Conservation (phyloP, 306 rosid genomes). For the Hylodesmum podocarpum region DNA sequence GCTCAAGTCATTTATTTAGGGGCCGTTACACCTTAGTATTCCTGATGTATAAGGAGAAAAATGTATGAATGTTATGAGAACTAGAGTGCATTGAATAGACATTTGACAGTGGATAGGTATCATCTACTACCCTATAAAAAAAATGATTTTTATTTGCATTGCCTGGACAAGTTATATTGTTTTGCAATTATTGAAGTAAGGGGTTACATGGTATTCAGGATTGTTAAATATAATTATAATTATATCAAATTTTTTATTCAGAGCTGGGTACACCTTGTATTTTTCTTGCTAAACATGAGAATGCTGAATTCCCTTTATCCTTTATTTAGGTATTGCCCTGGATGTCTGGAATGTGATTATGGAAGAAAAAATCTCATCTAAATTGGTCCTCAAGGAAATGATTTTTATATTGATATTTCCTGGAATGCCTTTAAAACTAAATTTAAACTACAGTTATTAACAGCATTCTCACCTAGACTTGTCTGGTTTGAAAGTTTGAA, state of each 20-base stretch:
- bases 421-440: conserved; percentile 15
- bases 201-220: conserved; percentile 1
- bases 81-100: conserved; percentile 4
- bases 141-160: not conserved
- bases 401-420: conserved; percentile 7
- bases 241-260: not conserved
- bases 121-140: not conserved
- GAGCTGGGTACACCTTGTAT: not conserved
- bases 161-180: not conserved
- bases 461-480: not conserved
- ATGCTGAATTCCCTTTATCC: conserved; percentile 9
- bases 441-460: conserved; percentile 3
- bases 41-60: conserved; percentile 3
- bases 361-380: not conserved
- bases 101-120: conserved; percentile 19
- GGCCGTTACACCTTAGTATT: conserved; percentile 15
- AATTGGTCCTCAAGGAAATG: conserved; percentile 9
- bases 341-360: conserved; percentile 12
- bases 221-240: not conserved
- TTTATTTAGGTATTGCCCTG: not conserved
- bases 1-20: not conserved
- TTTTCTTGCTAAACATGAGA: conserved; percentile 20
- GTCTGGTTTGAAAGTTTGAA: conserved; percentile 21
- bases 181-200: not conserved
- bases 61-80: conserved; percentile 19